Evolutionary conservation across 164 flowering plant species (phyloP), one percentile per base, ranked within the genome.

Genomic region (Stephania yunnanensis): DNA sequence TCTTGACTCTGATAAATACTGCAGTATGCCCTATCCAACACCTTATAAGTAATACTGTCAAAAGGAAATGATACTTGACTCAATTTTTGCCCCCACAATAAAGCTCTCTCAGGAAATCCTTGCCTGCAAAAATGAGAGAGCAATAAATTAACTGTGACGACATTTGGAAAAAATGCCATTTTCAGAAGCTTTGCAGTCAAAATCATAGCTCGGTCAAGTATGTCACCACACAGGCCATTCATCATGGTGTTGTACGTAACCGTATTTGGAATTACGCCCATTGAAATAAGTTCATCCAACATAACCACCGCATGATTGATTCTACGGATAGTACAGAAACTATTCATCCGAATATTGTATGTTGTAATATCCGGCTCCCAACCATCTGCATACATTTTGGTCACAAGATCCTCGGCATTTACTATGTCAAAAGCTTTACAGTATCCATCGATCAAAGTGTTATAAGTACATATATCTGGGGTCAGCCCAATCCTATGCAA

Each of bases 181-280:
- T 93, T 95, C 74, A 93, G 88, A 84, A 95, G 81, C 77, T 90
- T 93, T 58, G 89, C 95, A 46, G 91, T 80, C 72, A 95, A 68
- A 64, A 89, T 86, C 90, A 87, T 84, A 74, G 98, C 93, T 70
- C 85, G 90, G 63, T 92, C 95, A 36, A 91, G 82, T 69, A 87
- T 80, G 78, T 90, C 96, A 80, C 81, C 70, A 77, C 97, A 95
- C 74, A 88, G 77, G 75, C 86, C 96, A 80, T 84, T 90, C 78
- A 95, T 64, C 86, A 93, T 78, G 46, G 89, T 92, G 84, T 93
- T 93, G 82, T 93, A 95, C 10, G 98, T 95, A 31, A 91, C 90
- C 20, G 92, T 89, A 76, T 90, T 77, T 10, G 93, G 98, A 81
- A 86, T 79, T 78, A 92, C 30, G 73, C 98, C 98, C 2, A 77